Evolutionary conservation across 225 moss, liverwort and hornwort genomes (phyloP).

Genomic region (Takakia lepidozioides): DNA sequence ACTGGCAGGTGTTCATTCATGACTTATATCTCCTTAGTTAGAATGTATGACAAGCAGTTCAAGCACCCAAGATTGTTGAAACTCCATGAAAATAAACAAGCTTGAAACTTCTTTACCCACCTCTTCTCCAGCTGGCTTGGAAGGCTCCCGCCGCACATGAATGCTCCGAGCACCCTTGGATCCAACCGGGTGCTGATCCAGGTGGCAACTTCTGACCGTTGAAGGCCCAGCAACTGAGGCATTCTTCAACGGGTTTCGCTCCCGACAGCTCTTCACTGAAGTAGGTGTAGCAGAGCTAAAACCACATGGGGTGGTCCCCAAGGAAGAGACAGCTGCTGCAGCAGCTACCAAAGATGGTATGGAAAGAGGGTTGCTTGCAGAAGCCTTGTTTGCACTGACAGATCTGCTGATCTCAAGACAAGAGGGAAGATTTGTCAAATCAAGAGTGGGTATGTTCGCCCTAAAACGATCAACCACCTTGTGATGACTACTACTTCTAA

Average conservation of each 20-base stretch:
- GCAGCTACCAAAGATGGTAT: constrained; percentile 3
- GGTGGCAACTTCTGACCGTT: constrained; percentile 17
- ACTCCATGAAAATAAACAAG: too few relatives aligned
- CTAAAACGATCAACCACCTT: constrained; percentile 63
- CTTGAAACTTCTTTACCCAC: constrained; percentile 15
- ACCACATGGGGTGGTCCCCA: constrained; percentile 40
- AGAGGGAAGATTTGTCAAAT: constrained; percentile 43
- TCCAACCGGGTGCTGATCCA: constrained; percentile 49
- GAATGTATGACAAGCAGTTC: too few relatives aligned
- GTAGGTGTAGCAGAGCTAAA: constrained; percentile 46
- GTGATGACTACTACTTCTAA: constrained; percentile 63
- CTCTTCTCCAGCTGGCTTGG: constrained; percentile 44
- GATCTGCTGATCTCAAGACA: constrained; percentile 24
- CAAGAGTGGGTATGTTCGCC: constrained; percentile 29
- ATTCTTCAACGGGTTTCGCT: constrained; percentile 48
- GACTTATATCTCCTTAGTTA: too few relatives aligned
- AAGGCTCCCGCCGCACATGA: constrained; percentile 35
- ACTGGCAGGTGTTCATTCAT: too few relatives aligned
- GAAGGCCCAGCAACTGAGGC: constrained; percentile 39
- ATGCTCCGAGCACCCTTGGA: constrained; percentile 55
- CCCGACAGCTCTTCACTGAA: constrained; percentile 54
- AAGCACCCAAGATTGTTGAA: too few relatives aligned
- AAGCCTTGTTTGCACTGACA: constrained; percentile 26
- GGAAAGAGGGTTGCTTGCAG: constrained; percentile 7
- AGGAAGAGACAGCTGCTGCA: constrained; percentile 14